phyloP scores from a whole-genome alignment of 129 eudicot species.

The Gnaphalium uliginosum region DNA sequence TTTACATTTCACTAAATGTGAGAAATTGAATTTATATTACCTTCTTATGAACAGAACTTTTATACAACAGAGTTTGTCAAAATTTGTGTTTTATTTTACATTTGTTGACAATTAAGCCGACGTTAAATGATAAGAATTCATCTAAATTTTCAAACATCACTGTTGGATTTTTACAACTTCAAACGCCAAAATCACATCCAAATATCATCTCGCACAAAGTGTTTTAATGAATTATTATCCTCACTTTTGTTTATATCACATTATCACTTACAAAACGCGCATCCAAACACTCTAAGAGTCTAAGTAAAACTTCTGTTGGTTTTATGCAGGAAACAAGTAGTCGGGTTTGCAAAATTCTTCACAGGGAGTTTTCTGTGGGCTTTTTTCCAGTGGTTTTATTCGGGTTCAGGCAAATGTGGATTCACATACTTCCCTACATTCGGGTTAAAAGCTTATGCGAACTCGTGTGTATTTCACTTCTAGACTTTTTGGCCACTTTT shows the following conservation, averaged over 20 bases:
- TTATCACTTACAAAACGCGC: neutral
- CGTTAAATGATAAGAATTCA: too few relatives aligned
- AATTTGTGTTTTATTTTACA: neutral
- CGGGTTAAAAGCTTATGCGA: constrained; percentile 66
- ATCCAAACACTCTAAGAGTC: neutral
- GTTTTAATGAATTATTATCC: neutral
- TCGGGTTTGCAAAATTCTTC: constrained; percentile 64
- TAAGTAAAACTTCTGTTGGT: neutral
- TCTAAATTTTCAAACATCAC: too few relatives aligned
- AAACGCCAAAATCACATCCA: neutral
- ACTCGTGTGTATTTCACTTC: constrained; percentile 44
- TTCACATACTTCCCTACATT: constrained; percentile 67
- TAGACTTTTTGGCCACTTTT: neutral
- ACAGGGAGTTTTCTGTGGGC: constrained; percentile 70
- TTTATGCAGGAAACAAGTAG: constrained; percentile 62
- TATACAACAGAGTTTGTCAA: neutral
- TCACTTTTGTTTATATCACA: neutral
- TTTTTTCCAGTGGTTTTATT: constrained; percentile 72
- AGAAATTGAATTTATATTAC: too few relatives aligned
- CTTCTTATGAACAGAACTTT: too few relatives aligned
- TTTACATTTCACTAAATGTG: neutral
- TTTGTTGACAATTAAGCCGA: too few relatives aligned
- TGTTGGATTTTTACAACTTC: neutral
- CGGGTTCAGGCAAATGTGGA: constrained; percentile 67
- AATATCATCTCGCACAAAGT: neutral